phyloP scores from a whole-genome alignment of 495 filamentous ascomycete genomes.

The Collariella sp. region DNA sequence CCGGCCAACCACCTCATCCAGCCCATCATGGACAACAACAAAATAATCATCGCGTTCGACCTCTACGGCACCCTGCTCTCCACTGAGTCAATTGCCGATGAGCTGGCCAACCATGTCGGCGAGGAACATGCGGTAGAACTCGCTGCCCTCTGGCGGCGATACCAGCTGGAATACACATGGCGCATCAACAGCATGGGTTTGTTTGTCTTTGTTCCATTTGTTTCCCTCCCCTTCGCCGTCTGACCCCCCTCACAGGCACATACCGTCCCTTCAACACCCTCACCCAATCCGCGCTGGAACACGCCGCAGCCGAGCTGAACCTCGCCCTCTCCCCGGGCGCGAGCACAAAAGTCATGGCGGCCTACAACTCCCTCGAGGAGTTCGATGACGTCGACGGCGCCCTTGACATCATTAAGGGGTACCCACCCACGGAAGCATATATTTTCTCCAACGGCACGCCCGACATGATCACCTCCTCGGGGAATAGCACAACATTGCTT shows the following conservation, averaged over 20 bases:
- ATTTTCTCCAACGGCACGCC: conserved; percentile 70
- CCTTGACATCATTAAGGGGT: conserved; percentile 38
- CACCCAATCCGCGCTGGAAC: conserved; percentile 52
- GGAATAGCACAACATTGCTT: conserved; percentile 31
- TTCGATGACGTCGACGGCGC: conserved; percentile 58
- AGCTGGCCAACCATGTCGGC: conserved; percentile 31
- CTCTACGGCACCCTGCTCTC: conserved; percentile 67
- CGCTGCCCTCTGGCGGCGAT: conserved; percentile 44
- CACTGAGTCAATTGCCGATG: conserved; percentile 54
- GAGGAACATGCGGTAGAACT: conserved; percentile 48
- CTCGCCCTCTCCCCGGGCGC: conserved; percentile 33
- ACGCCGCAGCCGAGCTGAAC: conserved; percentile 53
- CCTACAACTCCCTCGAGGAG: conserved; percentile 61
- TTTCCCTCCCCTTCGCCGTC: conserved; percentile 1
- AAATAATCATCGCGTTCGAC: conserved; percentile 60
- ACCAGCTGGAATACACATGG: conserved; percentile 79
- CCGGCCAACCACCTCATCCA: conserved; percentile 8
- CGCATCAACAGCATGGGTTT: conserved; percentile 71
- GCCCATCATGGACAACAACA: conserved; percentile 1
- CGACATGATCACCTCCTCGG: conserved; percentile 53
- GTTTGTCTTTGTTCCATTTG: background rate
- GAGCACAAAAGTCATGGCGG: conserved; percentile 46
- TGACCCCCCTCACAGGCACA: conserved; percentile 30
- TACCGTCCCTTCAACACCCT: conserved; percentile 60
- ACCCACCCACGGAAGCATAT: conserved; percentile 41